Conservation (phyloP, 352 stramenopile species). For the Globisporangium rhizosaccharum region DNA sequence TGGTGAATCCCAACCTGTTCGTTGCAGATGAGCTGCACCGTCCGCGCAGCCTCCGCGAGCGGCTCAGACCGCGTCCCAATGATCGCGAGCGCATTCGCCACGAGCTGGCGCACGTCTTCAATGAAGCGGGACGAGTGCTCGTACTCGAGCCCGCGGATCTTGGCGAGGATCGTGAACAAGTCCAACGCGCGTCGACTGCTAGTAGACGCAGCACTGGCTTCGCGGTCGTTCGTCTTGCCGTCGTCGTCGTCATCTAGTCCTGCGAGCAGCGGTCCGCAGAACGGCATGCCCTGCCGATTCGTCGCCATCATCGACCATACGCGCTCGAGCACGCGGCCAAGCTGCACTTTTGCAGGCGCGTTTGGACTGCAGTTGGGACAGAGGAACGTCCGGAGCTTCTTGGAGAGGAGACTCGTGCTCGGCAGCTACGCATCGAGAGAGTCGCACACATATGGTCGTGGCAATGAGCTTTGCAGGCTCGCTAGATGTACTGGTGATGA, state of each 20-base stretch:
- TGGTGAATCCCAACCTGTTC: slow-evolving; percentile 74
- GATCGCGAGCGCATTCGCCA: slow-evolving; percentile 55
- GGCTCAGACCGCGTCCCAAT: slow-evolving; percentile 53
- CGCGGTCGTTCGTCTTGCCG: slow-evolving; percentile 8
- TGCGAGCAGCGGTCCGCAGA: slow-evolving; percentile 67
- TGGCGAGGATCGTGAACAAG: slow-evolving; percentile 69
- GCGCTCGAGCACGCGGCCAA: slow-evolving; percentile 72
- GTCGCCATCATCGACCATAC: slow-evolving; percentile 83
- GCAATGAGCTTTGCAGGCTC: neutral
- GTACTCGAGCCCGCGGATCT: slow-evolving; percentile 72
- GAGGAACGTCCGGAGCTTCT: slow-evolving; percentile 60
- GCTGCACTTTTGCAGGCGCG: slow-evolving; percentile 55
- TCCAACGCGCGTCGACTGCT: slow-evolving; percentile 24
- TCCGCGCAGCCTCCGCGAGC: slow-evolving; percentile 62
- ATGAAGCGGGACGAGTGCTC: slow-evolving; percentile 52
- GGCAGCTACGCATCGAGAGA: slow-evolving; percentile 27
- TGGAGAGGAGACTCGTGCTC: slow-evolving; percentile 55
- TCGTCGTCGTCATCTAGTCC: slow-evolving; percentile 39
- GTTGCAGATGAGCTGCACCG: slow-evolving; percentile 65
- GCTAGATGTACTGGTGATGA: neutral
- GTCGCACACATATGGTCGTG: neutral
- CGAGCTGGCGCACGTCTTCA: slow-evolving; percentile 57
- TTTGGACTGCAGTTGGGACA: slow-evolving; percentile 62
- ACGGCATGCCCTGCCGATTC: slow-evolving; percentile 80
- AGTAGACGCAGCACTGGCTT: slow-evolving; percentile 1